Base-by-base conservation (phyloP, 2,329 filamentous ascomycete genomes). In the Pezicula radicicola region DNA sequence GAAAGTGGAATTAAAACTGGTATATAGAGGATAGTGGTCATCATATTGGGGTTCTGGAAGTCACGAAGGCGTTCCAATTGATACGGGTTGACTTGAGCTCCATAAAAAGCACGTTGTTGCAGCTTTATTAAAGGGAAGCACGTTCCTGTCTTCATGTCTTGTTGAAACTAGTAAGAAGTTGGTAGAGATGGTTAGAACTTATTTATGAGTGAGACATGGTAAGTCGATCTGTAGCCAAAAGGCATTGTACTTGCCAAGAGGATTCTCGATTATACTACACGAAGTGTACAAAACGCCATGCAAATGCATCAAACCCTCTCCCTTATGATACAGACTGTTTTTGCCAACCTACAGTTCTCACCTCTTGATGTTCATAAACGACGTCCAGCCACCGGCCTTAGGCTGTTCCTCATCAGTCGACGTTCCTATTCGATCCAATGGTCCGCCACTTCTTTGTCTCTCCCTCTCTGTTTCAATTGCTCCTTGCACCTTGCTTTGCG, bases 401-500 rank as follows among this genome's bases (percentile, higher is more conserved):
- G 56, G 51, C 46, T 55, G 45, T 27, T 55, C 47, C 12, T 57
- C 55, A 30, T 51, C 50, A 18, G 41, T 44, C 25, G 43, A 36
- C 36, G 52, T 56, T 21, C 63, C 64, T 59, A 66, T 47, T 55
- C 57, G 59, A 51, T 66, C 63, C 28, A 66, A 45, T 8, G 60
- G 60, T 1, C 63, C 63, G 9, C 63, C 63, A 7, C n/a, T 57
- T 45, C 52, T 56, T 36, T 67, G 58, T 41, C 59, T 63, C 47
- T 66, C 60, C 48, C 63, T 65, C 51, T 66, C 64, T 12, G 60
- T 55, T 28, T 56, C 63, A 55, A 66, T 61, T 13, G 60, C 64
- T 19, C 61, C 46, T 54, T 58, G 63, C 6, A 59, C 59, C 45
- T 63, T 64, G 1, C 51, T 46, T 35, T 58, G 35, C 27, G 62